Evolutionary conservation across 1,139 yeast genomes (phyloP).

Genomic region (Trichomonascaceae sp.): DNA sequence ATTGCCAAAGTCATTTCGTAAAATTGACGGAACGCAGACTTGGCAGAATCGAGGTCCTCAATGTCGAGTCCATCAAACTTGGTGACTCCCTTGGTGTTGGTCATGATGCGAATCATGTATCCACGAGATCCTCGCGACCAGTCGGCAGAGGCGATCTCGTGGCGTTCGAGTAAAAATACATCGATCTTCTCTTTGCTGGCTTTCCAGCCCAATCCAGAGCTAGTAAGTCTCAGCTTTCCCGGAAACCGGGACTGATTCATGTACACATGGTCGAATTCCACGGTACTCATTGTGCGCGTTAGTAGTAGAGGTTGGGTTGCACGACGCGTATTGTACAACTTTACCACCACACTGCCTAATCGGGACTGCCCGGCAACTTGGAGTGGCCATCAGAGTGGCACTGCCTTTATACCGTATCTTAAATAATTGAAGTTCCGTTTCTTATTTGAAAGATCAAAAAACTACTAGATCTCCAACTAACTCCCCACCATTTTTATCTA

Average conservation of each 20-base stretch:
- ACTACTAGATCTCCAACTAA: too few species aligned
- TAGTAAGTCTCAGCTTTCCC: conserved; percentile 91
- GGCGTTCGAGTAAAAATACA: conserved; percentile 77
- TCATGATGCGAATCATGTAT: conserved; percentile 75
- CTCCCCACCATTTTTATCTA: too few species aligned
- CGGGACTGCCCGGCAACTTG: too few species aligned
- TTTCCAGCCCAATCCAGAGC: conserved; percentile 96
- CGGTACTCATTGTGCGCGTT: conserved; percentile 19
- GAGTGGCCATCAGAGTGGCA: too few species aligned
- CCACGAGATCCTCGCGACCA: conserved; percentile 97
- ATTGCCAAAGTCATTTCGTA: conserved; percentile 63
- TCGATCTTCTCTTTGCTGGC: conserved; percentile 43
- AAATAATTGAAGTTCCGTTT: too few species aligned
- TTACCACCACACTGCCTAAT: too few species aligned
- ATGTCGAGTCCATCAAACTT: conserved; percentile 84
- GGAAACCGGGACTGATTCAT: conserved; percentile 70
- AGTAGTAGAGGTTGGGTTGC: too few species aligned
- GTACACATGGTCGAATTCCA: conserved; percentile 75
- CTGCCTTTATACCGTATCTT: too few species aligned
- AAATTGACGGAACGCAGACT: conserved; percentile 70
- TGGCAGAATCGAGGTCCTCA: conserved; percentile 66
- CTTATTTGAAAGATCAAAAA: too few species aligned
- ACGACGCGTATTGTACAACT: too few species aligned
- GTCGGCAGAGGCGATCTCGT: conserved; percentile 62
- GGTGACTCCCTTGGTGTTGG: conserved; percentile 77